phyloP scores from a whole-genome alignment of 2,329 filamentous ascomycete species.

The Tolypocladium ophioglossoides region DNA sequence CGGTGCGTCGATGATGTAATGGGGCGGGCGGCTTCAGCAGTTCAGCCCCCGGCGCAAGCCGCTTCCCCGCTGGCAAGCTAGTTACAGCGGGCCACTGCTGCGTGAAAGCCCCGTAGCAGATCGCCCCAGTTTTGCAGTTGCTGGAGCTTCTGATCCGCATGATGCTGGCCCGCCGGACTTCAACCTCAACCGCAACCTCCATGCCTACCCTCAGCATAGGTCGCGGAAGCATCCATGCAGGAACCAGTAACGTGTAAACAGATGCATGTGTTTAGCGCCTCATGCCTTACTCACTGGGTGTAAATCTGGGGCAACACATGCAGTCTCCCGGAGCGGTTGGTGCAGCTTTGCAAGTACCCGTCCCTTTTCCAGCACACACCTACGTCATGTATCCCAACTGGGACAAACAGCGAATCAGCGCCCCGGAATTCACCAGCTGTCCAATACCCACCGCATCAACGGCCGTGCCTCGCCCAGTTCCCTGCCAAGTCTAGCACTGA shows the following conservation, averaged over 20 bases:
- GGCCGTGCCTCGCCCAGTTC: background rate
- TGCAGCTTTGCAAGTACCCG: background rate
- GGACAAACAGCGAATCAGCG: constrained; percentile 3
- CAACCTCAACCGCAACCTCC: background rate
- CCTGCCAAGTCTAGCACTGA: background rate
- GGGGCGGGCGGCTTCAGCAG: too few species aligned
- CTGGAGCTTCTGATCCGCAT: background rate
- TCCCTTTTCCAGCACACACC: background rate
- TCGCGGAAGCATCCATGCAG: background rate
- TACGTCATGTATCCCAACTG: constrained; percentile 5
- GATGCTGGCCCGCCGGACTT: background rate
- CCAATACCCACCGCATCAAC: background rate
- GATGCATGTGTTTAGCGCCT: background rate
- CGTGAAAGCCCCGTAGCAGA: background rate
- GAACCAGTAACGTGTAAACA: too few species aligned
- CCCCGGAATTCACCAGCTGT: background rate
- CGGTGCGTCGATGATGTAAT: background rate
- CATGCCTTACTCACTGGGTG: background rate
- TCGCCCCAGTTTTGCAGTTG: background rate
- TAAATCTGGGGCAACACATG: background rate
- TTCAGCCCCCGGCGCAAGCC: background rate
- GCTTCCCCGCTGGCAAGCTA: background rate
- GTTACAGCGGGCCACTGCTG: background rate
- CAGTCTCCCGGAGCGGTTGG: background rate
- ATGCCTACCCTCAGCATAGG: background rate